phyloP scores from a whole-genome alignment of 331 rosid genomes.

The Rhamnella rubrinervis region DNA sequence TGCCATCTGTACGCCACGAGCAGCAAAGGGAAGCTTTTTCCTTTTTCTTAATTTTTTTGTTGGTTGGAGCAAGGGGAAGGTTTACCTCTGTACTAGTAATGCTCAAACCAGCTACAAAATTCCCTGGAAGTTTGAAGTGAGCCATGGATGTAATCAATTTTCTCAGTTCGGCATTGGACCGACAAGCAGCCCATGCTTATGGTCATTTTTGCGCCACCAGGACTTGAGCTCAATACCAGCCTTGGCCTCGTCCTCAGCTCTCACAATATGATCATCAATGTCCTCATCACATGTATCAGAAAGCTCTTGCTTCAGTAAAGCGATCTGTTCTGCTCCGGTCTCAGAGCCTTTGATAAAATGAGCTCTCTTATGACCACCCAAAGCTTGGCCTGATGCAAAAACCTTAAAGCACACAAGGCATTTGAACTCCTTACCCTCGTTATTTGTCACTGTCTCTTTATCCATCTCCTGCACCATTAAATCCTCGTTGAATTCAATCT shows the following conservation, averaged over 20 bases:
- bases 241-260: constrained; percentile 14
- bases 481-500: constrained; percentile 5
- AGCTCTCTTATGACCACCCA: constrained; percentile 62
- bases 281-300: constrained; percentile 16
- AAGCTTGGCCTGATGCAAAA: constrained; percentile 51
- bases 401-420: constrained; percentile 51
- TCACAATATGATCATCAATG: neutral
- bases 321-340: constrained; percentile 18
- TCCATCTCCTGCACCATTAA: constrained; percentile 18
- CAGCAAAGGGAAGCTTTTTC: constrained; percentile 13
- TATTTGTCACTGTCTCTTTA: constrained; percentile 5
- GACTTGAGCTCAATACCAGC: constrained; percentile 29
- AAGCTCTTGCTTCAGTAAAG: constrained; percentile 19
- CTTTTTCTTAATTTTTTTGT: too few relatives aligned
- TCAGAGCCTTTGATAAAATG: constrained; percentile 32
- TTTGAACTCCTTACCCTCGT: constrained; percentile 26
- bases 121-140: constrained; percentile 3
- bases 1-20: constrained; percentile 10
- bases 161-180: constrained; percentile 28
- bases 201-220: constrained; percentile 34
- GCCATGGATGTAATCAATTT: constrained; percentile 12
- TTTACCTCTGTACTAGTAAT: constrained; percentile 8
- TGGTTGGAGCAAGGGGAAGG: neutral
- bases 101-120: neutral
- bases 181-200: constrained; percentile 29